Evolutionary conservation across 768 basidiomycete species (phyloP).

Genomic region (Russula abietina): DNA sequence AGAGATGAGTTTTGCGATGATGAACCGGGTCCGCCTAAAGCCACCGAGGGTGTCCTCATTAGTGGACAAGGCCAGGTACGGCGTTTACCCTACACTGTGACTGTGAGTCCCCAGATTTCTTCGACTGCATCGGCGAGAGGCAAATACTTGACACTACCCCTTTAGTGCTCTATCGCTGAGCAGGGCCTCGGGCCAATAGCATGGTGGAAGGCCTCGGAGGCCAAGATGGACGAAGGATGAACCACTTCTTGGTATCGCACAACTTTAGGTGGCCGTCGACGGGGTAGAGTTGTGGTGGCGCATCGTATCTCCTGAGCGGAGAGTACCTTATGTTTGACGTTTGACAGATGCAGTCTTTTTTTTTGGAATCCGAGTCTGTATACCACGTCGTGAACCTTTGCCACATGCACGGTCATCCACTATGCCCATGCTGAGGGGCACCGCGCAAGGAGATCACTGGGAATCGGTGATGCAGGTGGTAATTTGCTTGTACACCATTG

Average conservation of each 20-base stretch:
- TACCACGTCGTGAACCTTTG: too few relatives aligned
- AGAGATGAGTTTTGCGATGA: slow-evolving; percentile 80
- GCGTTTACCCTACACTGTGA: slow-evolving; percentile 62
- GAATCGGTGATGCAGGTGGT: too few relatives aligned
- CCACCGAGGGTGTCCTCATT: slow-evolving; percentile 58
- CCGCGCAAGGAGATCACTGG: too few relatives aligned
- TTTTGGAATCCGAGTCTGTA: too few relatives aligned
- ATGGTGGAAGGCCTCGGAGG: slow-evolving; percentile 63
- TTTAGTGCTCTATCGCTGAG: slow-evolving; percentile 73
- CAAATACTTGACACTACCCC: neutral
- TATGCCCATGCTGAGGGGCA: too few relatives aligned
- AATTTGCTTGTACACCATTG: too few relatives aligned
- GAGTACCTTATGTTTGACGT: too few relatives aligned
- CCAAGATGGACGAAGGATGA: slow-evolving; percentile 37
- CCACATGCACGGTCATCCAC: too few relatives aligned
- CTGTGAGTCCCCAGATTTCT: slow-evolving; percentile 39
- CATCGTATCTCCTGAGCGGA: too few relatives aligned
- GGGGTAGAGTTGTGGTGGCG: too few relatives aligned
- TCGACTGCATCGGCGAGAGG: too few relatives aligned
- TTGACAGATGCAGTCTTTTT: too few relatives aligned
- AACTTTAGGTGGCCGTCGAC: neutral
- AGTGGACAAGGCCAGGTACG: slow-evolving; percentile 45
- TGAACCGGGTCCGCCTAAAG: slow-evolving; percentile 78
- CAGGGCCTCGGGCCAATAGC: slow-evolving; percentile 71
- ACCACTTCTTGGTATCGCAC: neutral